A percentile compares a stretch with the other conserved stretches of the same genome.
These are phyloP conservation scores for Leccinum barrowsii DNA, from an alignment of 768 basidiomycete species.

Conservation along the genomic window DNA sequence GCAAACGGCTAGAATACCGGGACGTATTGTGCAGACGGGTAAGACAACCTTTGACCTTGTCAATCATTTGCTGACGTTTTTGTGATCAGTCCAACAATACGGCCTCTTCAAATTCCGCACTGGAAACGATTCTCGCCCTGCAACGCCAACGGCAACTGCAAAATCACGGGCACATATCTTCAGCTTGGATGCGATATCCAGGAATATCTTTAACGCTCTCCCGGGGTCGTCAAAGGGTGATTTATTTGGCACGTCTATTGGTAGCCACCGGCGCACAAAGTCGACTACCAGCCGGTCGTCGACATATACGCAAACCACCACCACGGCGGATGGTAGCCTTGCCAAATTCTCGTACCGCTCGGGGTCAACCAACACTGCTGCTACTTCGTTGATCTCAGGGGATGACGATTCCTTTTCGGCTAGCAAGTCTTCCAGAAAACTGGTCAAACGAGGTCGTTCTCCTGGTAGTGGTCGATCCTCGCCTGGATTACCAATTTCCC, in stretches of 20 bases:
- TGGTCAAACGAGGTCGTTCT: conserved; percentile 45
- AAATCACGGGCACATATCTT: conserved; percentile 79
- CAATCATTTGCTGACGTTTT: not conserved
- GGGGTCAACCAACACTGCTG: conserved; percentile 59
- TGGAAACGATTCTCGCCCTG: conserved; percentile 70
- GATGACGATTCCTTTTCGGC: conserved; percentile 60
- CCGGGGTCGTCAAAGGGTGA: conserved; percentile 70
- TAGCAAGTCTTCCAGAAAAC: conserved; percentile 40
- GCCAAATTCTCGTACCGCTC: conserved; percentile 72
- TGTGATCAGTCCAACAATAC: conserved; percentile 69
- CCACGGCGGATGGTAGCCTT: conserved; percentile 62
- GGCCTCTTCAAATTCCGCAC: conserved; percentile 88
- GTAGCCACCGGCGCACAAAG: conserved; percentile 56
- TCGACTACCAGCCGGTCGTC: conserved; percentile 74
- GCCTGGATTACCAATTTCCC: conserved; percentile 36
- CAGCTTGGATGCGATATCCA: conserved; percentile 83
- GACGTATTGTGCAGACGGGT: conserved; percentile 81
- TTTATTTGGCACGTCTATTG: conserved; percentile 71
- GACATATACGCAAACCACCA: conserved; percentile 64
- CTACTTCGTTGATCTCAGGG: conserved; percentile 56
- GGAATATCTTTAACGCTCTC: conserved; percentile 77
- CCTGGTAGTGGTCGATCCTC: conserved; percentile 36
- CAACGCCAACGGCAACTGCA: conserved; percentile 78
- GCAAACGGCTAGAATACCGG: conserved; percentile 68
- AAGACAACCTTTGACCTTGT: conserved; percentile 26